phyloP scores from a whole-genome alignment of 305 asterid species.

The Lippia alba region DNA sequence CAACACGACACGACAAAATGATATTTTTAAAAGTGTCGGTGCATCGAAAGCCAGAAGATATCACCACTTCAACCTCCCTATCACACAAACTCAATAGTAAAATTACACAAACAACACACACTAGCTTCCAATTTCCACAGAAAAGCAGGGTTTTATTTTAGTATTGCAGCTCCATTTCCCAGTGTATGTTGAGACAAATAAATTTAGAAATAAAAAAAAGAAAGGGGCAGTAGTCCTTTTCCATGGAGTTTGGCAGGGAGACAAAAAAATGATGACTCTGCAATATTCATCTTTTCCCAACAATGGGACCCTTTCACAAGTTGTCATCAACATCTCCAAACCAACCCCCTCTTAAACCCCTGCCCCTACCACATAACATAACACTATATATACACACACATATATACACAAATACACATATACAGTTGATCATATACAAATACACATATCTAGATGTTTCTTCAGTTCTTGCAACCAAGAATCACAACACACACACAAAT shows the following conservation, averaged over 20 bases:
- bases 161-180: conserved; percentile 30
- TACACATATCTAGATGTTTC: too few relatives aligned
- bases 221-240: conserved; percentile 40
- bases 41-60: too few relatives aligned
- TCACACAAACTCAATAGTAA: conserved; percentile 12
- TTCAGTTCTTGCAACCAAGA: too few relatives aligned
- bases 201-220: conserved; percentile 7
- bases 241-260: conserved; percentile 59
- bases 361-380: conserved; percentile 19
- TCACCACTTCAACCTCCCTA: conserved; percentile 15
- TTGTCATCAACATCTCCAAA: conserved; percentile 52
- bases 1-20: too few relatives aligned
- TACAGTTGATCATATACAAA: not conserved
- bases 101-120: not conserved
- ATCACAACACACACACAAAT: too few relatives aligned
- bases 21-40: too few relatives aligned
- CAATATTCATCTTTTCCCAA: conserved; percentile 51
- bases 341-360: too few relatives aligned
- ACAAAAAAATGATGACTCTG: conserved; percentile 59
- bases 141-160: conserved; percentile 25
- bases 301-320: conserved; percentile 54
- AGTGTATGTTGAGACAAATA: conserved; percentile 39
- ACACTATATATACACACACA: not conserved
- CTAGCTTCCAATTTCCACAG: conserved; percentile 36
- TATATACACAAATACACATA: not conserved